Evolutionary conservation across 306 rosid genomes (phyloP).

Genomic region (Vigna angularis): DNA sequence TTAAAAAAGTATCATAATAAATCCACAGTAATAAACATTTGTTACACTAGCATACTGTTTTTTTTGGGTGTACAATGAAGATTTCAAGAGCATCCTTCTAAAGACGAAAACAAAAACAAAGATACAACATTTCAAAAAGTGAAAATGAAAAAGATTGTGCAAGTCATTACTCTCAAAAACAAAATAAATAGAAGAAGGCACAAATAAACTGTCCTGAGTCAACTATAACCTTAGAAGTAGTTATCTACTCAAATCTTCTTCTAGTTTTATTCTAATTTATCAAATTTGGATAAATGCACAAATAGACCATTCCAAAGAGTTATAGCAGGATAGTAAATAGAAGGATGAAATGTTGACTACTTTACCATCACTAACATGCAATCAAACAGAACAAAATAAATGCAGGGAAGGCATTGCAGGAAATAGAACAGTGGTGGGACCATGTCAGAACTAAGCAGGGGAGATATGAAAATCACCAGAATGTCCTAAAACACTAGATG

Average conservation of each 20-base stretch:
- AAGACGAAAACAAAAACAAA: conserved; percentile 1
- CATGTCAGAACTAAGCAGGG: neutral
- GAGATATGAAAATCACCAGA: too few relatives aligned
- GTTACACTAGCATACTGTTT: neutral
- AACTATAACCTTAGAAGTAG: conserved; percentile 9
- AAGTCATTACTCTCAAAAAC: neutral
- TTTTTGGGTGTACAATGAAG: neutral
- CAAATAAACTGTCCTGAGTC: conserved; percentile 13
- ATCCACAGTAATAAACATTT: neutral
- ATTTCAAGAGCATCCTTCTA: neutral
- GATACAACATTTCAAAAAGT: neutral
- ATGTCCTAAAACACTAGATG: too few relatives aligned
- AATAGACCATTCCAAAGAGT: neutral
- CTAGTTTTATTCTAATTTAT: too few relatives aligned
- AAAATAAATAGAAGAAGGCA: conserved; percentile 19
- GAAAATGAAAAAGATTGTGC: neutral
- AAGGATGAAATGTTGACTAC: neutral
- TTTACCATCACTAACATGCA: neutral
- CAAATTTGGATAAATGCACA: neutral
- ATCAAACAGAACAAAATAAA: neutral
- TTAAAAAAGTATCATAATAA: neutral
- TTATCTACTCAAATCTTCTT: conserved; percentile 9
- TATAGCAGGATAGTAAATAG: neutral
- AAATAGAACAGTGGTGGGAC: neutral
- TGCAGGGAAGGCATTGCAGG: neutral